These are phyloP conservation scores for Sarcocystis neurona DNA, from an alignment of 169 alveolate genomes.

Conservation along the genomic window DNA sequence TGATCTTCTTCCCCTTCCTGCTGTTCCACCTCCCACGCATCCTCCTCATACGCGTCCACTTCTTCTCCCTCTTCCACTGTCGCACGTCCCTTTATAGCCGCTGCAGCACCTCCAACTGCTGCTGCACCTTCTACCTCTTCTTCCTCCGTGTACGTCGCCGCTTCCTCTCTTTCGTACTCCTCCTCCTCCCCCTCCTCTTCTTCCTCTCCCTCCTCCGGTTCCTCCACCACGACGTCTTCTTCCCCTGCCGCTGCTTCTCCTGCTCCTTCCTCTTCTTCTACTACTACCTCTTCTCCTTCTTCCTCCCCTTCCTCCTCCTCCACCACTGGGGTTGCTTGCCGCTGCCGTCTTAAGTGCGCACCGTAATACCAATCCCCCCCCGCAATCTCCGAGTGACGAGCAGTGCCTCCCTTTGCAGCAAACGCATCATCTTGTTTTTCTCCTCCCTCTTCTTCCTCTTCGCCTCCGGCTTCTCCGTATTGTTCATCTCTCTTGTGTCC, in stretches of 20 bases:
- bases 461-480: neutral
- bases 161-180: slow-evolving; percentile 14
- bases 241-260: neutral
- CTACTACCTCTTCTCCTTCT: slow-evolving; percentile 3
- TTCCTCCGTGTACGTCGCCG: neutral
- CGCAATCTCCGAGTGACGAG: neutral
- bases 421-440: neutral
- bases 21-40: neutral
- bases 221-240: neutral
- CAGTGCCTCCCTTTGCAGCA: slow-evolving; percentile 16
- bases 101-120: neutral
- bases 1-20: neutral
- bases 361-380: slow-evolving; percentile 25
- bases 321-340: neutral
- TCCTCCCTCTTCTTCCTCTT: neutral
- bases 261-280: neutral
- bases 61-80: too few relatives aligned
- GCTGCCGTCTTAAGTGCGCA: neutral
- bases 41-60: too few relatives aligned
- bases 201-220: neutral
- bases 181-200: slow-evolving; percentile 27
- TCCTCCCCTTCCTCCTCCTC: slow-evolving; percentile 35
- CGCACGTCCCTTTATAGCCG: too few relatives aligned
- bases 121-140: slow-evolving; percentile 55
- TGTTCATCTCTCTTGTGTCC: neutral